These are phyloP conservation scores for Teunomyces tritomae DNA, from an alignment of 805 yeast species.

Conservation along the genomic window DNA sequence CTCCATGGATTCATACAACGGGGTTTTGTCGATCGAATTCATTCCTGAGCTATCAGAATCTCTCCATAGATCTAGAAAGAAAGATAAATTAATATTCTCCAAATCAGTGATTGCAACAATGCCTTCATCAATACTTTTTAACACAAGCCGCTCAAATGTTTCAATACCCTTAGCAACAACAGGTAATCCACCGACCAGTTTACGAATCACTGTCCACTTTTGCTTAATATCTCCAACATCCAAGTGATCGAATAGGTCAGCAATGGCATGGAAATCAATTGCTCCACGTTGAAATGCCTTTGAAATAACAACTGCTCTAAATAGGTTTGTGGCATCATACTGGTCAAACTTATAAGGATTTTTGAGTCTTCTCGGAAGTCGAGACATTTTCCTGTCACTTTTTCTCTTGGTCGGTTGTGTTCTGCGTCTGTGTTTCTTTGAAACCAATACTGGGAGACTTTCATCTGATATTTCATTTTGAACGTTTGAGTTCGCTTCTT, in stretches of 20 bases:
- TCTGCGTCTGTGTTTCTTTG: constrained; percentile 15
- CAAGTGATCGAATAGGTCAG: constrained; percentile 44
- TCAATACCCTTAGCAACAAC: constrained; percentile 61
- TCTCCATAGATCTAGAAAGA: constrained; percentile 65
- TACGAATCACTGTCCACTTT: constrained; percentile 70
- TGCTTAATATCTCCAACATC: constrained; percentile 47
- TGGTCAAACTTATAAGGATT: constrained; percentile 30
- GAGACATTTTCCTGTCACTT: not conserved
- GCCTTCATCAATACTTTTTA: constrained; percentile 57
- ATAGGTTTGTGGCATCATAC: constrained; percentile 52
- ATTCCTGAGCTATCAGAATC: constrained; percentile 42
- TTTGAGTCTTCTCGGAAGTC: constrained; percentile 13
- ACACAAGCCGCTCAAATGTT: constrained; percentile 66
- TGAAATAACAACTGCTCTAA: constrained; percentile 65
- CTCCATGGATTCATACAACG: constrained; percentile 38
- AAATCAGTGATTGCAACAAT: constrained; percentile 49
- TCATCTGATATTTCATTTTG: constrained; percentile 1
- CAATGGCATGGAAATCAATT: constrained; percentile 66
- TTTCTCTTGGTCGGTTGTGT: constrained; percentile 10
- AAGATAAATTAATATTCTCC: constrained; percentile 46
- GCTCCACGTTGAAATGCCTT: constrained; percentile 55
- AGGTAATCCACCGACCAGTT: constrained; percentile 40
- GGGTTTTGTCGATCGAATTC: constrained; percentile 28
- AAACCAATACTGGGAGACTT: constrained; percentile 10
- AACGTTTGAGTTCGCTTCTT: not conserved